A percentile compares a stretch with the other conserved stretches of the same genome.
These are phyloP conservation scores for Pseudogymnoascus sp. DNA, from an alignment of 2,329 filamentous ascomycete species.

Conservation along the genomic window DNA sequence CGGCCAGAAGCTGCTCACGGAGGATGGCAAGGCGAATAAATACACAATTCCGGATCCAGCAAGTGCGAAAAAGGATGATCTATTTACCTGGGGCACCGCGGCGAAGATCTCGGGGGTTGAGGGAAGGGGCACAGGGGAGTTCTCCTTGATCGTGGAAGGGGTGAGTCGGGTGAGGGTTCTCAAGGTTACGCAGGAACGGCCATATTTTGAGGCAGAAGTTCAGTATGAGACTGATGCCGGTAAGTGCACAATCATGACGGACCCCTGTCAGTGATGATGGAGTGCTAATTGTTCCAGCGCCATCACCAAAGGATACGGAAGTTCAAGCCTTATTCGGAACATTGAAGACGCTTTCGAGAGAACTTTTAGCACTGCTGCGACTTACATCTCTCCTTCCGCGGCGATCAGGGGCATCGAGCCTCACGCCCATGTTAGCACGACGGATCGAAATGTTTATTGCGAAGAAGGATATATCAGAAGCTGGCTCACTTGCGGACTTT, in stretches of 20 bases:
- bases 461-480: conserved; percentile 72
- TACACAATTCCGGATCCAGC: conserved; percentile 31
- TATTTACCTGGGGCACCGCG: conserved; percentile 76
- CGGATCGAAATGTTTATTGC: conserved; percentile 82
- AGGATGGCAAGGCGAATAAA: conserved; percentile 22
- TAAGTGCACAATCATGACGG: conserved; percentile 30
- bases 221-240: conserved; percentile 61
- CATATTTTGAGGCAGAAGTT: conserved; percentile 80
- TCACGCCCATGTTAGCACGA: conserved; percentile 79
- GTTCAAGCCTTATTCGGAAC: conserved; percentile 65
- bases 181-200: conserved; percentile 65
- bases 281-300: conserved; percentile 19
- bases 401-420: conserved; percentile 49
- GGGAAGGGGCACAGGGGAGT: conserved; percentile 64
- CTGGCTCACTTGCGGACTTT: conserved; percentile 83
- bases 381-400: conserved; percentile 77
- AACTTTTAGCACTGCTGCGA: conserved; percentile 75
- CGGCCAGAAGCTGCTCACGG: conserved; percentile 66
- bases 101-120: conserved; percentile 73
- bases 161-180: conserved; percentile 68
- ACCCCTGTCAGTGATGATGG: conserved; percentile 5
- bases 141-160: conserved; percentile 81
- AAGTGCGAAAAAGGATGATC: conserved; percentile 57
- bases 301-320: conserved; percentile 47
- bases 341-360: conserved; percentile 75